Base-by-base conservation (phyloP, 371 early-diverging fungal genomes). In the Mucor ambiguus region DNA sequence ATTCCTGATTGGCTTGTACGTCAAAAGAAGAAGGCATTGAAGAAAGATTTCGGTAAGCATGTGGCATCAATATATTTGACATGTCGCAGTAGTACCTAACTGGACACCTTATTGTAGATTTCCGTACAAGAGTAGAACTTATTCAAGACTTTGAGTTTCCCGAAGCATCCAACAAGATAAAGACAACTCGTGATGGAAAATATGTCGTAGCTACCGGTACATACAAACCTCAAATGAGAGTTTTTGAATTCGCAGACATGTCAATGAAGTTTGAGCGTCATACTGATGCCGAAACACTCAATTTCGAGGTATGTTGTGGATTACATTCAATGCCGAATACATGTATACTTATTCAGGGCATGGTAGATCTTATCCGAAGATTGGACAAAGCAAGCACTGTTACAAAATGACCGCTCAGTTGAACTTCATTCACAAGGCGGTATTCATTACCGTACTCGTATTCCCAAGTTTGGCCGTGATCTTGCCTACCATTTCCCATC, bases 141-240 rank as follows among this genome's bases (percentile, higher is more conserved):
- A 91, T 98, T 70, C 98, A 98, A 76, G 97, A 98, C 74, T 98
- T 99, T 77, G 95, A 95, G 73, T 98, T 98, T 74, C 96, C 99
- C n/a, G 95, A 96, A 79, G 98, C 99, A 0, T 93, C 95, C 7
- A 83, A 90, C 29, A 85, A 89, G 64, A 83, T 99, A 58, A 91
- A 92, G 66, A 82, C 90, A 18, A 95, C 98, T 2, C 78, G 86
- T 11, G 97, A 98, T 79, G 92, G 95, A 46, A 88, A 94, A 49
- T 90, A 85, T 76, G 89, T 93, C 29, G 87, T 98, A 72, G 97
- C 97, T 2, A 95, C 97, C 4, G 99, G 98, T 48, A 94, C 95
- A 7, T 99, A 99, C 79, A 97, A 98, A 77, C 99, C 99, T 20
- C 97, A 96, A 73, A 92, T 99, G 74, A 90, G 97, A 61, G 95